phyloP scores from a whole-genome alignment of 2,329 filamentous ascomycete genomes.

The Esteya vermicola region DNA sequence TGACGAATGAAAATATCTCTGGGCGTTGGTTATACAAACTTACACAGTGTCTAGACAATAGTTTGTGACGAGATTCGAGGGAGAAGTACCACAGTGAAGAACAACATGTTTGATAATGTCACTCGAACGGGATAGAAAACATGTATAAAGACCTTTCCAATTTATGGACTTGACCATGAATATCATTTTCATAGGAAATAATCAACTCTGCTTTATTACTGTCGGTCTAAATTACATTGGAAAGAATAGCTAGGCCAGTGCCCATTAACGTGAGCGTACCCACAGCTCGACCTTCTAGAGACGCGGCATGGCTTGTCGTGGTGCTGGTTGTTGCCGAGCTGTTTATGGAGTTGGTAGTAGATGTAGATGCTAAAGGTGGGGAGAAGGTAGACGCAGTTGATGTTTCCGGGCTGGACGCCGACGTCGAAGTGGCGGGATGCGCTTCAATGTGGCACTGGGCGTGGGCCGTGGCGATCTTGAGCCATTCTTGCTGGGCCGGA shows the following conservation, averaged over 20 bases:
- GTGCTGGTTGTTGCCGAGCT: background rate
- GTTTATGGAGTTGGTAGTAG: background rate
- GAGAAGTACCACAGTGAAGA: no score
- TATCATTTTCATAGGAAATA: background rate
- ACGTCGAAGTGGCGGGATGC: background rate
- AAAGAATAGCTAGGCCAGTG: background rate
- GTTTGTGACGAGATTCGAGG: no score
- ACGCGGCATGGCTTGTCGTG: background rate
- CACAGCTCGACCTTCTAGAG: background rate
- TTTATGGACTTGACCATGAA: background rate
- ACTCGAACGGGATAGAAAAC: no score
- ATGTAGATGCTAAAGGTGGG: background rate
- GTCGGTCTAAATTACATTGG: background rate
- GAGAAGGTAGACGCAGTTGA: background rate
- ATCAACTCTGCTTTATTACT: background rate
- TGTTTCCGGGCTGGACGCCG: background rate
- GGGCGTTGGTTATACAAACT: no score
- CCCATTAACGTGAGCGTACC: background rate
- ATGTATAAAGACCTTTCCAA: no score
- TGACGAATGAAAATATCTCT: no score
- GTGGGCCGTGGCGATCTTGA: background rate
- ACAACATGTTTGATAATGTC: no score
- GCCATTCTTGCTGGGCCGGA: background rate
- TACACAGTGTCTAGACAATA: no score
- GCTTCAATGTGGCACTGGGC: background rate